Evolutionary conservation across 805 yeast genomes (phyloP).

Genomic region (Lipomyces sp.): DNA sequence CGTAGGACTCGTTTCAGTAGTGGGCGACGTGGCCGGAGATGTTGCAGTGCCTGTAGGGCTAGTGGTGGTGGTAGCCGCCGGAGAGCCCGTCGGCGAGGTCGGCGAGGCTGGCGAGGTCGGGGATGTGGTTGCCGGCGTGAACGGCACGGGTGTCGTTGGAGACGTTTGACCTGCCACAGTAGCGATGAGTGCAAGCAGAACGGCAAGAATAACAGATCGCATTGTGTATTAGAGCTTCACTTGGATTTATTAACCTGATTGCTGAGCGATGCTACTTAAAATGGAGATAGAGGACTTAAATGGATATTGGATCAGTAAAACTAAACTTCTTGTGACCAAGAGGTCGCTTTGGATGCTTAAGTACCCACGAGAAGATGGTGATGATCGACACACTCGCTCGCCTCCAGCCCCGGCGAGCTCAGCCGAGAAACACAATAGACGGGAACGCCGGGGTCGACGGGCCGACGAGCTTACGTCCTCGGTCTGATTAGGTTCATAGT

Average conservation of each 20-base stretch:
- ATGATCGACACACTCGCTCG: not conserved
- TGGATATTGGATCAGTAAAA: not conserved
- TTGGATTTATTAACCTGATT: not conserved
- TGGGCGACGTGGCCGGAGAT: no score
- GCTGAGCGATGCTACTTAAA: not conserved
- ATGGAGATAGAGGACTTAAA: not conserved
- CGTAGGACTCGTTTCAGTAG: no score
- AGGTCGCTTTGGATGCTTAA: not conserved
- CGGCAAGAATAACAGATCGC: constrained; percentile 1
- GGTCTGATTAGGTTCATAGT: not conserved
- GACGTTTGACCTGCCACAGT: not conserved
- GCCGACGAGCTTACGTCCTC: no score
- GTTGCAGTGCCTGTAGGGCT: not conserved
- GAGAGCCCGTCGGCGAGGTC: no score
- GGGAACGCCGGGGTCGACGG: no score
- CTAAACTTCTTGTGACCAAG: no score
- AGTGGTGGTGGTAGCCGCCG: not conserved
- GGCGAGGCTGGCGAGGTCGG: no score
- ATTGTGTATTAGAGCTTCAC: not conserved
- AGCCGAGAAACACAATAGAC: not conserved
- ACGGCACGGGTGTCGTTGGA: not conserved
- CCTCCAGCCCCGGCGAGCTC: not conserved
- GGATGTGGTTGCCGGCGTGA: no score
- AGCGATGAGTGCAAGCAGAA: not conserved
- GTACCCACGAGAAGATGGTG: not conserved